Evolutionary conservation across 768 basidiomycete species (phyloP), one percentile per base, ranked within the genome.

Genomic region (Boletus pseudopeckii): DNA sequence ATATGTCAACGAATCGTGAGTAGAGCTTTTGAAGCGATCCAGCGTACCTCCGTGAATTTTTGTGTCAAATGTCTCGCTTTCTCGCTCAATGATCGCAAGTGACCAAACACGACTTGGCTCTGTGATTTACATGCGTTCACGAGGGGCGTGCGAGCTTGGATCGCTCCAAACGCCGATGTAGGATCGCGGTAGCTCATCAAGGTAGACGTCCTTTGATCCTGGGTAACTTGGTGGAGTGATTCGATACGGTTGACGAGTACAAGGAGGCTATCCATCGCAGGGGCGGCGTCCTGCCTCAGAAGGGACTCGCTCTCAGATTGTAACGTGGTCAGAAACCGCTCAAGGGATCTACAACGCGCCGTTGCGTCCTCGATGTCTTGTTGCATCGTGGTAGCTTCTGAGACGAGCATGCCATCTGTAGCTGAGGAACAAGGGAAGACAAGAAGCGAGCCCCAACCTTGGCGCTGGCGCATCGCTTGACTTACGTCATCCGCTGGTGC

Each of bases 21-120:
- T 15, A 37, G 10, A 32, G 4, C 7, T 11, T 1, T 28, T 20
- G 8, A 30, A n/a, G 6, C 14, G 28, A 6, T 42, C 13, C 8
- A 17, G 8, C 52, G 14, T 9, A 60, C 59, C 46, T 60, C 46
- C 5, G 33, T 51, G 33, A 30, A 60, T 14, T 11, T 26, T 26
- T 46, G 18, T 14, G 53, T 60, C 58, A 60, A 17, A 6, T 49
- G 13, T 13, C 20, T 60, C n/a, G 53, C 53, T 36, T 47, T 60
- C 30, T 52, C 50, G 10, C 15, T 48, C 44, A 60, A 36, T 14
- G 32, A 49, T 39, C 11, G 49, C 42, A 60, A 55, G 5, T 45
- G 47, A 34, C 9, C 14, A 34, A 42, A 52, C 7, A 55, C 58
- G 34, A 43, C 11, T n/a, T 24, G 49, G 17, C 58, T 51, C 39